Conservation (phyloP, 208 protist species). For the Trypanosoma platydactyli region DNA sequence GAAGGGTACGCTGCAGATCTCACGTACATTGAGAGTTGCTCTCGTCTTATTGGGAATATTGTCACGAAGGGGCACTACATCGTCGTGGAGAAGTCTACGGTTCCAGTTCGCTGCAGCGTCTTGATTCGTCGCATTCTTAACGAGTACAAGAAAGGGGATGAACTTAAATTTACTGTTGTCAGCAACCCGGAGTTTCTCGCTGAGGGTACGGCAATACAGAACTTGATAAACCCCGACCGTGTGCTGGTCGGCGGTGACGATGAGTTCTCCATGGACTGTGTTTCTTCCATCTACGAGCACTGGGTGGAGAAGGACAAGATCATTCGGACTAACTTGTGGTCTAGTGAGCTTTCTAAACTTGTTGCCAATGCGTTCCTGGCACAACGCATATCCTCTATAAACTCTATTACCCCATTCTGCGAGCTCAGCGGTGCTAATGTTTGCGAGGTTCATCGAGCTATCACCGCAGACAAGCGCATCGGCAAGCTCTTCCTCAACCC, state of each 20-base stretch:
- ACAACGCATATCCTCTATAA: conserved; percentile 97
- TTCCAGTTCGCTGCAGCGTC: conserved; percentile 70
- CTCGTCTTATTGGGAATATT: conserved; percentile 71
- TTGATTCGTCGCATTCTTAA: conserved; percentile 46
- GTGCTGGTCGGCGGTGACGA: conserved; percentile 95
- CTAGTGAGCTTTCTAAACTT: conserved; percentile 97
- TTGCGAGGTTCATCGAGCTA: conserved; percentile 68
- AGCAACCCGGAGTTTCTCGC: conserved; percentile 98
- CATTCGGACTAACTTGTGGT: conserved; percentile 95
- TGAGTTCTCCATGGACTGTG: conserved; percentile 40
- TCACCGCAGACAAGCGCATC: conserved; percentile 92
- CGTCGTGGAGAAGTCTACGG: conserved; percentile 96
- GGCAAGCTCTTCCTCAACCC: conserved; percentile 94
- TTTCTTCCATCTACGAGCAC: conserved; percentile 84
- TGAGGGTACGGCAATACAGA: conserved; percentile 88
- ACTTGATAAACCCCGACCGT: conserved; percentile 94
- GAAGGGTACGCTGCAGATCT: conserved; percentile 86
- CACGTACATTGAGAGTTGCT: conserved; percentile 86
- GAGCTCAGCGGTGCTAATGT: conserved; percentile 92
- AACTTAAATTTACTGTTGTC: conserved; percentile 88
- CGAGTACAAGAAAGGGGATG: conserved; percentile 24
- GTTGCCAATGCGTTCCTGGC: conserved; percentile 97
- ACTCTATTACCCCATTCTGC: conserved; percentile 94
- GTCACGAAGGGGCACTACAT: conserved; percentile 65
- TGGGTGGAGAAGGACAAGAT: conserved; percentile 93